Percentiles rank a stretch among this genome's conserved stretches.
Conservation (phyloP, 495 filamentous ascomycete genomes). For the Articulospora tetracladia region DNA sequence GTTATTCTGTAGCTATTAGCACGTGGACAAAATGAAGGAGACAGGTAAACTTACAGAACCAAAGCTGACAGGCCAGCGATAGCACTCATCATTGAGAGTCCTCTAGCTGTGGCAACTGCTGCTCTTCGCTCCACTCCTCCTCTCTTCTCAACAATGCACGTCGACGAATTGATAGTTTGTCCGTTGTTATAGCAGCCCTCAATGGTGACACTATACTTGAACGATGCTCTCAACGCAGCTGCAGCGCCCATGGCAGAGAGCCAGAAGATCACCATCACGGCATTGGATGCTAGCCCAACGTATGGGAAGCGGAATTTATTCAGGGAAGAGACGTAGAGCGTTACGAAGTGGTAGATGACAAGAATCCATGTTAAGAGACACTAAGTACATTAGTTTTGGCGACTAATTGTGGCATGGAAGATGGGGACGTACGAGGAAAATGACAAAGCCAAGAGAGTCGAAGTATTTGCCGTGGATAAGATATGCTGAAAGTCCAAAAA, state of each 20-base stretch:
- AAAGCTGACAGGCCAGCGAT: constrained; percentile 34
- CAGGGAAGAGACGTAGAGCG: constrained; percentile 35
- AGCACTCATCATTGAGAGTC: constrained; percentile 9
- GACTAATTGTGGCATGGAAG: no score
- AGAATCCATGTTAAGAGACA: constrained; percentile 42
- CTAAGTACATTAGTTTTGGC: constrained; percentile 25
- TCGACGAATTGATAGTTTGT: constrained; percentile 22
- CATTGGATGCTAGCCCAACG: constrained; percentile 37
- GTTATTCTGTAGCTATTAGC: background rate
- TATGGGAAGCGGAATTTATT: constrained; percentile 39
- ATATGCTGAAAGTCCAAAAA: constrained; percentile 53
- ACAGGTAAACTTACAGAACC: constrained; percentile 30
- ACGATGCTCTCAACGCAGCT: constrained; percentile 18
- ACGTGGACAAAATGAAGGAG: background rate
- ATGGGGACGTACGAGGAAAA: constrained; percentile 36
- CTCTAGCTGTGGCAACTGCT: background rate
- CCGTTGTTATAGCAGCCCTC: constrained; percentile 1
- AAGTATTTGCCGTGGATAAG: constrained; percentile 39
- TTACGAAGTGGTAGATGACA: constrained; percentile 34
- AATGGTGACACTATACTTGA: constrained; percentile 20
- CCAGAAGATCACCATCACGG: constrained; percentile 41
- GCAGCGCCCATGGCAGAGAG: constrained; percentile 36
- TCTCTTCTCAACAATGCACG: constrained; percentile 14
- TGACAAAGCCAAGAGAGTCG: constrained; percentile 33
- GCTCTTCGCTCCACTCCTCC: constrained; percentile 16